Conservation (phyloP, 2,329 filamentous ascomycete genomes). For the Pseudogymnoascus sp. region DNA sequence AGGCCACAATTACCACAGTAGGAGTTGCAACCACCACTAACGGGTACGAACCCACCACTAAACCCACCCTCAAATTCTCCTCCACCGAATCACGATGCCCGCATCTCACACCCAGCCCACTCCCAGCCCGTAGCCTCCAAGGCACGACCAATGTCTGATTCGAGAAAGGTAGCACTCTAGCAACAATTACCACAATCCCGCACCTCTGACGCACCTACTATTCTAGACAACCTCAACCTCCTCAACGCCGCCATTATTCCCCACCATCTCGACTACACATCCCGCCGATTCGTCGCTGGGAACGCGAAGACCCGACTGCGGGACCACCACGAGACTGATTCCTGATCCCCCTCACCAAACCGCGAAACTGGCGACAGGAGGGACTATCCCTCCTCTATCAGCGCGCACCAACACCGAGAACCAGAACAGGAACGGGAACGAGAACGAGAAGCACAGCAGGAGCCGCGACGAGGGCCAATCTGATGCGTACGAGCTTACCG, state of each 20-base stretch:
- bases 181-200: background rate
- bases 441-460: background rate
- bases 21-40: background rate
- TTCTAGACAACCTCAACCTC: background rate
- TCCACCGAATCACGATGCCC: background rate
- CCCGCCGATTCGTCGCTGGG: constrained; percentile 2
- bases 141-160: constrained; percentile 7
- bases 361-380: constrained; percentile 10
- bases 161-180: background rate
- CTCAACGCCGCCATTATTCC: background rate
- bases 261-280: background rate
- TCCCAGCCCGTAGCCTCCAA: background rate
- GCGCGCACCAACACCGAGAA: background rate
- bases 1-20: background rate
- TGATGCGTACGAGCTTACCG: constrained; percentile 3
- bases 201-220: background rate
- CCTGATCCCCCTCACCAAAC: background rate
- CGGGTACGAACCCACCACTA: background rate
- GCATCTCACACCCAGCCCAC: background rate
- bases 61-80: background rate
- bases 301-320: background rate
- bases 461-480: background rate
- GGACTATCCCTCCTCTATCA: constrained; percentile 5
- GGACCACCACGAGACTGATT: background rate
- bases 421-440: background rate